Conservation (phyloP, 331 rosid species). For the Rosa hybrid region DNA sequence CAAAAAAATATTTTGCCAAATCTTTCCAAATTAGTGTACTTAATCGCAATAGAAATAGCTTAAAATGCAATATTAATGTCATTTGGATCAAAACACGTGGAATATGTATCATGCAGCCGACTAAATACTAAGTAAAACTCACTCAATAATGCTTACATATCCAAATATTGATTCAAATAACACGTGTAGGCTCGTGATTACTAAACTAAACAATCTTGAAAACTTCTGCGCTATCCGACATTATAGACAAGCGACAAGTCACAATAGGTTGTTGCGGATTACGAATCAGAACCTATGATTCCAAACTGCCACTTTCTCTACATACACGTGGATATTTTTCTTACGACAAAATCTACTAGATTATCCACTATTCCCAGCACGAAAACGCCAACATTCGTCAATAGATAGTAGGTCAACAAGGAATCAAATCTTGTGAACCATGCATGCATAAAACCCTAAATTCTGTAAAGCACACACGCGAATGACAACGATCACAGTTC, state of each 20-base stretch:
- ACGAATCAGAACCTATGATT: conserved; percentile 1
- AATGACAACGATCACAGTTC: conserved; percentile 1
- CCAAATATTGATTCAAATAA: conserved; percentile 10
- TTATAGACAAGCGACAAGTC: conserved; percentile 20
- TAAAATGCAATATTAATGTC: background rate
- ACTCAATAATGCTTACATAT: background rate
- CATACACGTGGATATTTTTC: conserved; percentile 17
- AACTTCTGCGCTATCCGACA: background rate
- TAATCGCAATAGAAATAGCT: conserved; percentile 11
- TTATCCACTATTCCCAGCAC: conserved; percentile 13
- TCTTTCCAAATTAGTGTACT: conserved; percentile 1
- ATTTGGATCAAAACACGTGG: conserved; percentile 23
- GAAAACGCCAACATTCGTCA: conserved; percentile 15
- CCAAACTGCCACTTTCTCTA: conserved; percentile 14
- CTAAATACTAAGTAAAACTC: conserved; percentile 15
- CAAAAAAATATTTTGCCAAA: background rate
- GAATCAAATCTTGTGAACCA: conserved; percentile 6
- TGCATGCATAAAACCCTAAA: conserved; percentile 29
- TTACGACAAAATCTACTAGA: background rate
- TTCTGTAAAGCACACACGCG: conserved; percentile 1
- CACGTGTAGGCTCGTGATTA: background rate
- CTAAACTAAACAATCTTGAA: conserved; percentile 9
- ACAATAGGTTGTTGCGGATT: background rate
- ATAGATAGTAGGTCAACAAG: conserved; percentile 20
- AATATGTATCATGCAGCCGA: conserved; percentile 11